Percentiles rank a stretch among this genome's conserved stretches.
Evolutionary conservation across 73 alveolate genomes (phyloP).

Genomic region (Symbiodinium pilosum): DNA sequence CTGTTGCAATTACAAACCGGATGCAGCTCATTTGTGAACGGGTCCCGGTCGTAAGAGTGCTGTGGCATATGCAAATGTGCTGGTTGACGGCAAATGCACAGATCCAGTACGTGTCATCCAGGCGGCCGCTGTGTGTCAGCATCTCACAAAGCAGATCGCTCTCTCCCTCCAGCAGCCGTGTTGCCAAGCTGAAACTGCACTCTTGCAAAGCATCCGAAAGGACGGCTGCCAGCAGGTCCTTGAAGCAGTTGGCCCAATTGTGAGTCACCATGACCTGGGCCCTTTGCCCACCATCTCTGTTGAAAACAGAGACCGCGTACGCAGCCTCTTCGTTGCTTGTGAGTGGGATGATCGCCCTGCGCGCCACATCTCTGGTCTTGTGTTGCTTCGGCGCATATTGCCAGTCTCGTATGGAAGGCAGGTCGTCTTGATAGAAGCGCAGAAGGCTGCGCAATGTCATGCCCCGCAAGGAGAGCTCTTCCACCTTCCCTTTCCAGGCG

Average conservation of each 20-base stretch:
- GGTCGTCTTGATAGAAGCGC: background rate
- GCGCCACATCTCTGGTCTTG: conserved; percentile 61
- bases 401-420: conserved; percentile 5
- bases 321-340: background rate
- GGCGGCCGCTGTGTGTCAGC: no score
- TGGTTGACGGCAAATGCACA: no score
- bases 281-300: conserved; percentile 30
- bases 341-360: conserved; percentile 84
- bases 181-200: no score
- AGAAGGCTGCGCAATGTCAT: conserved; percentile 43
- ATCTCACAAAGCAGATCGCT: no score
- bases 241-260: conserved; percentile 54
- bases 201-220: no score
- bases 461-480: conserved; percentile 20
- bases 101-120: no score
- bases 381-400: background rate
- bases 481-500: conserved; percentile 27
- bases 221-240: no score
- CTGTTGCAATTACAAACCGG: no score
- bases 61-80: no score
- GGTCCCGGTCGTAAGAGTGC: no score
- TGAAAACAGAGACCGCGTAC: conserved; percentile 17
- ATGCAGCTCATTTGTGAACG: no score
- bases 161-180: no score
- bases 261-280: conserved; percentile 68